phyloP scores from a whole-genome alignment of 2,329 filamentous ascomycete species.

The Fusarium verrucosum region DNA sequence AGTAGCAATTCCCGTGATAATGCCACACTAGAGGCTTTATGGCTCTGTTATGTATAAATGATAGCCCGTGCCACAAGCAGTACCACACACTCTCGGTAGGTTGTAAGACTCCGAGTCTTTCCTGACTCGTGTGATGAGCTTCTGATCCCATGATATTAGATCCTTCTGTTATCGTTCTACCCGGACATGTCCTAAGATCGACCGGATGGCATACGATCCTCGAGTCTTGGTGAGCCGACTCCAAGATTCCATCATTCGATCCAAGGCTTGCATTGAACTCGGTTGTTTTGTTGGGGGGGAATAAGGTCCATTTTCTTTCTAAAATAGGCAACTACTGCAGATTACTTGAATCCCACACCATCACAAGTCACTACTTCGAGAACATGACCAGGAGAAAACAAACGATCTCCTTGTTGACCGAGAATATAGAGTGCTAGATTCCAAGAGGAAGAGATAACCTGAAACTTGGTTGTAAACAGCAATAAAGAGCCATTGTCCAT shows the following conservation, averaged over 20 bases:
- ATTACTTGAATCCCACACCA: not conserved
- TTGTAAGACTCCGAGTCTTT: not conserved
- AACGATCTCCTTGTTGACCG: not conserved
- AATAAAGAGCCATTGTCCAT: not conserved
- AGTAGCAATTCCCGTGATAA: not conserved
- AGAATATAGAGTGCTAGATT: not conserved
- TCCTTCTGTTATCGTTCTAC: not conserved
- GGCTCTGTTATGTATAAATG: conserved; percentile 6
- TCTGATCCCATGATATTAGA: not conserved
- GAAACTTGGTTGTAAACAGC: not conserved
- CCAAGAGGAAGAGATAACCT: not conserved
- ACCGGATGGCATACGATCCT: not conserved
- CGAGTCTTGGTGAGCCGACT: conserved; percentile 6
- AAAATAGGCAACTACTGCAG: too few species aligned
- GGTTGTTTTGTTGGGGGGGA: not conserved
- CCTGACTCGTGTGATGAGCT: conserved; percentile 10
- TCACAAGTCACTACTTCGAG: not conserved
- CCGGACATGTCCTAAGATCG: not conserved
- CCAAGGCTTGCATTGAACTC: not conserved
- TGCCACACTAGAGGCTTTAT: not conserved
- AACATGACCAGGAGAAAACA: not conserved
- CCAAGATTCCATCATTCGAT: conserved; percentile 15
- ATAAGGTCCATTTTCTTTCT: not conserved
- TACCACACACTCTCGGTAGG: conserved; percentile 6
- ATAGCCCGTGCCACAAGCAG: conserved; percentile 16